These are phyloP conservation scores for Beauveria bassiana DNA, from an alignment of 2,329 filamentous ascomycete species.

Conservation along the genomic window DNA sequence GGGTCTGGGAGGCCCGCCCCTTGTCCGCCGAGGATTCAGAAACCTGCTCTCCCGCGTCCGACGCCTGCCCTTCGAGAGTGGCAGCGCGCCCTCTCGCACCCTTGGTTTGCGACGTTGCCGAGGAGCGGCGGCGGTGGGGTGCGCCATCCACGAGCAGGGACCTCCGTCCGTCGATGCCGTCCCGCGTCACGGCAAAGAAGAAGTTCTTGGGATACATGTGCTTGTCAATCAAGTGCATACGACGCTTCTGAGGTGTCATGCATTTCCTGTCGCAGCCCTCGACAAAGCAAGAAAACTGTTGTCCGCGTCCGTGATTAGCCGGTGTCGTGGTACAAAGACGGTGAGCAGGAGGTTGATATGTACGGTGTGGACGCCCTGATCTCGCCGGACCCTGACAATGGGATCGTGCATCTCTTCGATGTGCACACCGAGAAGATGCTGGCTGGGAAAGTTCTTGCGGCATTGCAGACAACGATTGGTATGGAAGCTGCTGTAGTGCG, in stretches of 20 bases:
- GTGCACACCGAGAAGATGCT: slow-evolving; percentile 72
- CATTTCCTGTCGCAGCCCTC: slow-evolving; percentile 82
- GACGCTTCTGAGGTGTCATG: slow-evolving; percentile 72
- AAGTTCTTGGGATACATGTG: slow-evolving; percentile 85
- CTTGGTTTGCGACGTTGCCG: slow-evolving; percentile 28
- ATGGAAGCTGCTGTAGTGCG: slow-evolving; percentile 76
- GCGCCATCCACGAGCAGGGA: slow-evolving; percentile 63
- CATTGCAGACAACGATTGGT: slow-evolving; percentile 81
- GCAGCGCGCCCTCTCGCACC: slow-evolving; percentile 26
- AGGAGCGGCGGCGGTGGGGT: slow-evolving; percentile 41
- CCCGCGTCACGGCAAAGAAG: slow-evolving; percentile 79
- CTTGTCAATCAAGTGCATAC: slow-evolving; percentile 87
- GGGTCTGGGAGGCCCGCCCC: slow-evolving; percentile 12
- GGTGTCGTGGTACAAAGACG: background rate
- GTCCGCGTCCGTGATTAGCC: background rate
- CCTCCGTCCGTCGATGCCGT: slow-evolving; percentile 77
- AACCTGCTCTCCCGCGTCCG: slow-evolving; percentile 1
- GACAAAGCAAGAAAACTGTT: slow-evolving; percentile 79
- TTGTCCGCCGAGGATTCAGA: background rate
- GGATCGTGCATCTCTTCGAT: slow-evolving; percentile 90
- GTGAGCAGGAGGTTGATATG: slow-evolving; percentile 19
- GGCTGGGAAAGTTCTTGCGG: slow-evolving; percentile 77
- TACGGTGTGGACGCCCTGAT: slow-evolving; percentile 81
- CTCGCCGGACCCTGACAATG: slow-evolving; percentile 61
- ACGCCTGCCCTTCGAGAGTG: slow-evolving; percentile 20